Evolutionary conservation across 129 eudicot species (phyloP), one percentile per base, ranked within the genome.

Genomic region (Cynara cardunculus): DNA sequence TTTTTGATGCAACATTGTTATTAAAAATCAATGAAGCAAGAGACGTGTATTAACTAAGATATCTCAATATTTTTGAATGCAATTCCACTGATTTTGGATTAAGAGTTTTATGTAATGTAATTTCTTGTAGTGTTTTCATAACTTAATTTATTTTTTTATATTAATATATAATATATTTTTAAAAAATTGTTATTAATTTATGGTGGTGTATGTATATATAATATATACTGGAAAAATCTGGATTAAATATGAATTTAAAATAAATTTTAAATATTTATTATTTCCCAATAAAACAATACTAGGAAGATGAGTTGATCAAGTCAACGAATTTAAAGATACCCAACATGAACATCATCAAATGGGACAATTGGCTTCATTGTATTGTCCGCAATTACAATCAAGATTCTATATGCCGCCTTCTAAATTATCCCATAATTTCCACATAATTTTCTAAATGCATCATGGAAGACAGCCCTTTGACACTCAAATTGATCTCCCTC

Each of bases 401-500:
- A 83, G 74, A 77, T 83, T 77, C 86, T 70, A 14, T 21, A 39
- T 77, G 56, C 82, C 74, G 66, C 69, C 82, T 77, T 83, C 86
- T 71, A 77, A 83, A 77, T 71, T 46, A 71, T 77, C 59, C 27
- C 74, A 77, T 71, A 62, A 71, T 39, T 71, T 65, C 86, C 30
- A 27, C 79, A 28, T 0, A 61, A n/a, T 4, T 39, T 41, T 14
- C 79, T 13, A 61, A 70, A 9, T 39, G 32, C 59, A 77, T 72
- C 79, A 83, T 83, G 86, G 86, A 83, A 24, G 86, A 77, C 30
- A 83, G 64, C 79, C 72, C 80, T 12, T 37, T 86, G 19, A 46
- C 88, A 18, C 86, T 80, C 32, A 89, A 82, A 82, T 21, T 89
- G 18, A 84, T 84, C 84, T 77, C 88, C 80, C 80, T 87, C 56